A percentile compares a stretch with the other conserved stretches of the same genome.
phyloP scores from a whole-genome alignment of 1,139 yeast species.

The Wickerhamiella infanticola region DNA sequence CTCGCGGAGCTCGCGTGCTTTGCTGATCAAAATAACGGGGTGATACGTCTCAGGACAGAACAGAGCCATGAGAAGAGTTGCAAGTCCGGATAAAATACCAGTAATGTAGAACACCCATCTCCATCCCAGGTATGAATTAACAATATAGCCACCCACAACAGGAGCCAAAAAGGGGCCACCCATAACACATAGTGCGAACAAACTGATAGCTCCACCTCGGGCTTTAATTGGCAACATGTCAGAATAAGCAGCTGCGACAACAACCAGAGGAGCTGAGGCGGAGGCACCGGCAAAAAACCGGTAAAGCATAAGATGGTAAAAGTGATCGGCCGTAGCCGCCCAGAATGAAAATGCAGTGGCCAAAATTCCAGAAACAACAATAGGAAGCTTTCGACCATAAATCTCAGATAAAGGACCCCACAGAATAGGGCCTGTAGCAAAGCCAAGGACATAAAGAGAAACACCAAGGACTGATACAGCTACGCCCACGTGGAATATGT shows the following conservation, averaged over 20 bases:
- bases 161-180: conserved; percentile 70
- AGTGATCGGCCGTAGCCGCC: conserved; percentile 53
- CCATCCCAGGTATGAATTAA: conserved; percentile 46
- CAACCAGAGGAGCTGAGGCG: conserved; percentile 72
- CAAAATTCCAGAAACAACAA: conserved; percentile 39
- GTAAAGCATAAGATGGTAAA: conserved; percentile 57
- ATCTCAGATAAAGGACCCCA: conserved; percentile 75
- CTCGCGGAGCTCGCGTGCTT: conserved; percentile 47
- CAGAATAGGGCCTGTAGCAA: conserved; percentile 66
- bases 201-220: conserved; percentile 54
- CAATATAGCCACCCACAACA: conserved; percentile 50
- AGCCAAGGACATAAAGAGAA: conserved; percentile 62
- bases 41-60: conserved; percentile 51
- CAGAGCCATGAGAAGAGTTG: conserved; percentile 27
- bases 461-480: conserved; percentile 50
- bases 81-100: conserved; percentile 40
- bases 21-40: conserved; percentile 40
- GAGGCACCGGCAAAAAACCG: conserved; percentile 62
- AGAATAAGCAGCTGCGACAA: conserved; percentile 71
- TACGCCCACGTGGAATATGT: conserved; percentile 34
- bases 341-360: conserved; percentile 51
- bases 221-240: conserved; percentile 47
- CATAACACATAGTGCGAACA: conserved; percentile 52
- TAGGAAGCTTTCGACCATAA: conserved; percentile 50
- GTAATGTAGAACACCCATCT: conserved; percentile 60